Conservation (phyloP, 2,329 filamentous ascomycete species). For the Talaromyces sp. region DNA sequence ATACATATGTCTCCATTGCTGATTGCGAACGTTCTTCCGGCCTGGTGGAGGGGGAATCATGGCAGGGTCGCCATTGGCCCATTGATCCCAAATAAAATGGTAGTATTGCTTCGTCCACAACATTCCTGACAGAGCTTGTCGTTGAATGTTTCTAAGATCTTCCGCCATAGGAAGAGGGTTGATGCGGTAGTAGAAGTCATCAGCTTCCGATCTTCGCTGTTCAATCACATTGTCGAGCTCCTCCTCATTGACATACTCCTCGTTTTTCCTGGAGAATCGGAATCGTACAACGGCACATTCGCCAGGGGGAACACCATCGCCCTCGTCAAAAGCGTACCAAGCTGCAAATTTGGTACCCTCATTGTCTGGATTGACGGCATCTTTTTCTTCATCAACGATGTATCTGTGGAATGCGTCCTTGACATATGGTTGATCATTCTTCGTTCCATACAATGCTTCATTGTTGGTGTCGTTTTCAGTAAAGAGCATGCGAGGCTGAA, state of each 20-base stretch:
- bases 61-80: constrained; percentile 88
- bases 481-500: constrained; percentile 81
- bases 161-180: constrained; percentile 92
- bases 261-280: constrained; percentile 72
- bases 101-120: constrained; percentile 99
- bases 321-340: constrained; percentile 90
- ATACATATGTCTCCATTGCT: constrained; percentile 91
- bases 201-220: constrained; percentile 79
- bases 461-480: constrained; percentile 96
- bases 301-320: constrained; percentile 79
- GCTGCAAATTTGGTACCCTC: constrained; percentile 85
- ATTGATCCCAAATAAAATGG: constrained; percentile 95
- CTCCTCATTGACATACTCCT: constrained; percentile 85
- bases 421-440: constrained; percentile 80
- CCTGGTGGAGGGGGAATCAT: constrained; percentile 81
- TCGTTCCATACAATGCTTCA: constrained; percentile 69
- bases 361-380: constrained; percentile 74
- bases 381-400: constrained; percentile 78
- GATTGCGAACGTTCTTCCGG: constrained; percentile 78
- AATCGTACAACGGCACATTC: constrained; percentile 96
- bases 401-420: constrained; percentile 93
- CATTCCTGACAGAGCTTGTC: constrained; percentile 93
- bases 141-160: constrained; percentile 89
- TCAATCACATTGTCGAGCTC: constrained; percentile 89
- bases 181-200: constrained; percentile 93